Base-by-base conservation (phyloP, 768 basidiomycete species). In the Pleurotus pulmonarius region DNA sequence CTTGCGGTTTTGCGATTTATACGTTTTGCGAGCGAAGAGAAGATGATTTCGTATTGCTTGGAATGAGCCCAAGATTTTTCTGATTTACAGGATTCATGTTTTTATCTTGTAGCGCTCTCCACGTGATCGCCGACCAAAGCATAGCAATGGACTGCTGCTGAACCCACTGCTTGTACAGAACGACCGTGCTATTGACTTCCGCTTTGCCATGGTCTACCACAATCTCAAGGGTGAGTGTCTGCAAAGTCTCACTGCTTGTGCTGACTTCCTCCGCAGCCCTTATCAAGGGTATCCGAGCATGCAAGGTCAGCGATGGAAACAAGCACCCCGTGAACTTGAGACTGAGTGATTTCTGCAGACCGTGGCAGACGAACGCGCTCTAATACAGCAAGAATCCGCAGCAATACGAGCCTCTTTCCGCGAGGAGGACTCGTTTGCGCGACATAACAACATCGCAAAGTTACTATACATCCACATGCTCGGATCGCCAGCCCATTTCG, bases 401-500 rank as follows among this genome's bases (percentile, higher is more conserved):
- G 92, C 94, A 8, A 97, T 98, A 64, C 86, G 97, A 44, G 94
- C 96, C 0, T 94, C 94, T 0, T 98, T 99, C 75, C 86, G 94
- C 58, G 95, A 97, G 70, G 97, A 98, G 70, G 97, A 98, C 76
- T 87, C 94, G 2, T 93, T 88, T 70, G 83, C 93, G 56, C 87
- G 97, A 54, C 91, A 99, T 70, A 91, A 98, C 79, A 98, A 95
- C 73, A 87, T 99, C 67, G 96, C 95, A 57, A 98, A 98, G 69
- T 83, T 98, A 20, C 85, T 99, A 58, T 98, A 99, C 75, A 97
- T 97, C 74, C 92, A 96, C 69, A 98, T 99, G 94, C 87, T 97
- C 39, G 97, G 97, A 56, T 98, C 95, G 45, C 93, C 94, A 7
- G 97, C 97, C 26, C 97, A 99, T 70, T 99, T 98, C 68, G 97